phyloP scores from a whole-genome alignment of 139 green algal species.

The Micractinium sp. region DNA sequence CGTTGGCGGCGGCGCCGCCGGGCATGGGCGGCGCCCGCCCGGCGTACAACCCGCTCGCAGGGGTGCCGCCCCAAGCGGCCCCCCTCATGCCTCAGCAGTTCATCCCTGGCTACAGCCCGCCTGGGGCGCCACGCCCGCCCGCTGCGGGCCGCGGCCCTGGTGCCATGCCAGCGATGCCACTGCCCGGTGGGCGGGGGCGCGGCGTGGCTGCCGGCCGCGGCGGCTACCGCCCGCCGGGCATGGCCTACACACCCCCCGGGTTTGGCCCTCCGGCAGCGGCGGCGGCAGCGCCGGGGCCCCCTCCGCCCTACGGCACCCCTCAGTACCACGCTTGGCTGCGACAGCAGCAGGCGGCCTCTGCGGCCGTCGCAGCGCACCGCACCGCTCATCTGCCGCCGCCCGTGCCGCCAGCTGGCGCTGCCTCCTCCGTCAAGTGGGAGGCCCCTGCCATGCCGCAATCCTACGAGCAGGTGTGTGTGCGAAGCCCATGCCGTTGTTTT shows the following conservation, averaged over 20 bases:
- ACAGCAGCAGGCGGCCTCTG: slow-evolving; percentile 11
- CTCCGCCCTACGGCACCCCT: background rate
- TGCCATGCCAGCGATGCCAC: background rate
- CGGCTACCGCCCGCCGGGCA: slow-evolving; percentile 14
- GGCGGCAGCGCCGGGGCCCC: background rate
- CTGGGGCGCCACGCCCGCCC: background rate
- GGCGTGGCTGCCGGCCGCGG: background rate
- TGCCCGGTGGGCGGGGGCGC: background rate
- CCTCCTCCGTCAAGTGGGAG: background rate
- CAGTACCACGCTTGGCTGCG: slow-evolving; percentile 16
- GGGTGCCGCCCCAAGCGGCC: background rate
- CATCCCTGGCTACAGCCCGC: slow-evolving; percentile 1
- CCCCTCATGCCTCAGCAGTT: background rate
- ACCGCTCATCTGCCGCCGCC: background rate
- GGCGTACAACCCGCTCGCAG: slow-evolving; percentile 10
- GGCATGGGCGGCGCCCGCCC: background rate
- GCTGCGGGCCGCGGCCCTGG: background rate
- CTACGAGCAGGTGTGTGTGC: background rate
- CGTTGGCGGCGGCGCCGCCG: background rate
- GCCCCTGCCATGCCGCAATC: slow-evolving; percentile 13
- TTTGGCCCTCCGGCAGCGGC: background rate
- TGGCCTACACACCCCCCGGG: background rate
- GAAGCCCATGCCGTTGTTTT: too few species aligned
- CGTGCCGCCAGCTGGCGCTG: background rate
- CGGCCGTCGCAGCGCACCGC: background rate